A percentile compares a stretch with the other conserved stretches of the same genome.
These are phyloP conservation scores for Hypoxylon fragiforme DNA, from an alignment of 495 filamentous ascomycete species.

Conservation along the genomic window DNA sequence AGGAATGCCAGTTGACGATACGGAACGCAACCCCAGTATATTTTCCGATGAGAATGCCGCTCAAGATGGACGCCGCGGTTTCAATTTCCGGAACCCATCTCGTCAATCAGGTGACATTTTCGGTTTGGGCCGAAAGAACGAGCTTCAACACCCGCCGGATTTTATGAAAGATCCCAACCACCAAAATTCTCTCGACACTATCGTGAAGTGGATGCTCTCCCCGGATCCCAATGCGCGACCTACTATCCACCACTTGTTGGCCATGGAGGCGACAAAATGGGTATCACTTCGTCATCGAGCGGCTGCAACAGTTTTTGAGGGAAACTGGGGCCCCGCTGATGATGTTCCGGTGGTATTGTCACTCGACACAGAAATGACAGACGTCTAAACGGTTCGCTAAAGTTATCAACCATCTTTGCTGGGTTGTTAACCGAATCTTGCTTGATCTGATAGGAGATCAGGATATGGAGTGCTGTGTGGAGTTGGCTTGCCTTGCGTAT, in stretches of 20 bases:
- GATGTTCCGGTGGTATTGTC: slow-evolving; percentile 26
- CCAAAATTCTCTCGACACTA: slow-evolving; percentile 72
- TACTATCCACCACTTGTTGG: slow-evolving; percentile 69
- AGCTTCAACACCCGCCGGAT: slow-evolving; percentile 72
- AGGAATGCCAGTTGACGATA: slow-evolving; percentile 59
- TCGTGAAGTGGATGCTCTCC: slow-evolving; percentile 87
- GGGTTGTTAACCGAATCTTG: slow-evolving; percentile 27
- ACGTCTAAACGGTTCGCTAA: slow-evolving; percentile 39
- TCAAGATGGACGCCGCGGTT: slow-evolving; percentile 21
- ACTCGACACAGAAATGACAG: slow-evolving; percentile 54
- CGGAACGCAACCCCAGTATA: slow-evolving; percentile 40
- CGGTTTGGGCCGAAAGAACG: slow-evolving; percentile 56
- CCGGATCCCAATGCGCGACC: slow-evolving; percentile 75
- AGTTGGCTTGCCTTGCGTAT: slow-evolving; percentile 31
- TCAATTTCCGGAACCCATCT: slow-evolving; percentile 27
- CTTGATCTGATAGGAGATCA: slow-evolving; percentile 41
- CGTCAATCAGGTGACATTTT: slow-evolving; percentile 48
- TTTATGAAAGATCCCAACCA: slow-evolving; percentile 82
- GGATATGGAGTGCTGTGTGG: slow-evolving; percentile 39
- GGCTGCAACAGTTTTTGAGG: slow-evolving; percentile 90
- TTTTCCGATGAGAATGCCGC: slow-evolving; percentile 36
- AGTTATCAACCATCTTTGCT: slow-evolving; percentile 18
- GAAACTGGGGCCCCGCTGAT: slow-evolving; percentile 80
- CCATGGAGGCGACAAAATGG: slow-evolving; percentile 72
- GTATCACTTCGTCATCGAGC: slow-evolving; percentile 72